Evolutionary conservation across 2,329 filamentous ascomycete genomes (phyloP).

Genomic region (Nothopassalora personata): DNA sequence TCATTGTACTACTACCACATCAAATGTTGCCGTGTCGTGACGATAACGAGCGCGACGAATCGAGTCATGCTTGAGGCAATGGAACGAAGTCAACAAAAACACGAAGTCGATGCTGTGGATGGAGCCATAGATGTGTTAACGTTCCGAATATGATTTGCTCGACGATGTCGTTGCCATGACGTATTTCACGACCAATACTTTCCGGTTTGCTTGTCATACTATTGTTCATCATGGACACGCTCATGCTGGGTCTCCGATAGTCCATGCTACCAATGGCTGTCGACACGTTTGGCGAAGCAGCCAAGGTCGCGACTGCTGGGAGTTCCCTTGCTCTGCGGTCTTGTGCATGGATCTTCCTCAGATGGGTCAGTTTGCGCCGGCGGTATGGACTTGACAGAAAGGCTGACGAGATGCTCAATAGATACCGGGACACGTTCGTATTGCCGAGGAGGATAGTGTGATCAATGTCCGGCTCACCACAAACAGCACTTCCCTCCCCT

Average conservation of each 20-base stretch:
- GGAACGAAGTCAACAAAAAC: too few relatives aligned
- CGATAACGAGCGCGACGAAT: background rate
- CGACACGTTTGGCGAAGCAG: background rate
- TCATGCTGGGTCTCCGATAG: background rate
- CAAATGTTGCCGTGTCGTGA: background rate
- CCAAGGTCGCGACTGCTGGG: slow-evolving; percentile 19
- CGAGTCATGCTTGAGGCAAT: background rate
- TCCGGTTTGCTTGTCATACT: background rate
- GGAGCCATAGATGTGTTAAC: background rate
- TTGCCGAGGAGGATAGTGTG: background rate
- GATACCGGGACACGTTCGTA: slow-evolving; percentile 36
- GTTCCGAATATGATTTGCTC: background rate
- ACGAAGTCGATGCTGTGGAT: background rate
- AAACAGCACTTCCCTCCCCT: slow-evolving; percentile 29
- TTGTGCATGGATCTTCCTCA: slow-evolving; percentile 31
- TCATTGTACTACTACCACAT: background rate
- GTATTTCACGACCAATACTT: background rate
- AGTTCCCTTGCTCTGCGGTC: slow-evolving; percentile 26
- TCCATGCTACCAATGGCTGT: background rate
- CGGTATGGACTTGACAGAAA: background rate
- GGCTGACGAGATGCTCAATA: slow-evolving; percentile 13
- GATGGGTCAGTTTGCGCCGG: slow-evolving; percentile 33
- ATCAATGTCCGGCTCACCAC: slow-evolving; percentile 18
- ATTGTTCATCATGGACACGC: background rate
- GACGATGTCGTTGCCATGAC: background rate